Evolutionary conservation across 78 protist species (phyloP).

Genomic region (Protostelium mycophagum): DNA sequence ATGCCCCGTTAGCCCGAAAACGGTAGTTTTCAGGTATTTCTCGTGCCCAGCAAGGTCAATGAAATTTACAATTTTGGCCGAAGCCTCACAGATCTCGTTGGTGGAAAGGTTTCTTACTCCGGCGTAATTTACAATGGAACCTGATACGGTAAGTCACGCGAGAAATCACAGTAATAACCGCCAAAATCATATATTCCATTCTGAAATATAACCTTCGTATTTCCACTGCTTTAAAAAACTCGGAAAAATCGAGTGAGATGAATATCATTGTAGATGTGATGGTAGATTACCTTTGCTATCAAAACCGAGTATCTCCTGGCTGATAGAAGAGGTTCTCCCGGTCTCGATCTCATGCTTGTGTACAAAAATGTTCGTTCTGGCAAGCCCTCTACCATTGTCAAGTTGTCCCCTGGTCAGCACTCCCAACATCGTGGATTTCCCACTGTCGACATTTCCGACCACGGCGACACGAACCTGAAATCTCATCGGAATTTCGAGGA

Average conservation of each 20-base stretch:
- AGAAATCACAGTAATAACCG: too few species aligned
- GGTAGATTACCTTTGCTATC: constrained; percentile 73
- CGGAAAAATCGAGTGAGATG: constrained; percentile 6
- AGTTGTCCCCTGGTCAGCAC: constrained; percentile 80
- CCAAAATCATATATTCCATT: too few species aligned
- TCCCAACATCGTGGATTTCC: constrained; percentile 81
- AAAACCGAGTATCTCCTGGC: constrained; percentile 80
- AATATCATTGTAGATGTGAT: constrained; percentile 7
- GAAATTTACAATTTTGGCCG: constrained; percentile 64
- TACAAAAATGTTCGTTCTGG: constrained; percentile 74
- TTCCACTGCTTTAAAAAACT: neutral
- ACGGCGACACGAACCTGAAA: constrained; percentile 68
- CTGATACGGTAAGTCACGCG: neutral
- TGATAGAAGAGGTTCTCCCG: constrained; percentile 84
- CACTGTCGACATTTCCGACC: constrained; percentile 80
- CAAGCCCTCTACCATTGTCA: constrained; percentile 94
- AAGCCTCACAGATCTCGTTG: constrained; percentile 27
- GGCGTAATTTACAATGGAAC: neutral
- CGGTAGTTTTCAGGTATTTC: constrained; percentile 89
- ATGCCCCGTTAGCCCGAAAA: constrained; percentile 88
- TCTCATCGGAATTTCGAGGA: neutral
- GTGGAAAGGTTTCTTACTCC: neutral
- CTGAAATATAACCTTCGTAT: neutral
- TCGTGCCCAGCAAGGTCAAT: constrained; percentile 92
- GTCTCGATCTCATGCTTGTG: constrained; percentile 88